phyloP scores from a whole-genome alignment of 2,329 filamentous ascomycete genomes.

The Lecanosticta acicola region DNA sequence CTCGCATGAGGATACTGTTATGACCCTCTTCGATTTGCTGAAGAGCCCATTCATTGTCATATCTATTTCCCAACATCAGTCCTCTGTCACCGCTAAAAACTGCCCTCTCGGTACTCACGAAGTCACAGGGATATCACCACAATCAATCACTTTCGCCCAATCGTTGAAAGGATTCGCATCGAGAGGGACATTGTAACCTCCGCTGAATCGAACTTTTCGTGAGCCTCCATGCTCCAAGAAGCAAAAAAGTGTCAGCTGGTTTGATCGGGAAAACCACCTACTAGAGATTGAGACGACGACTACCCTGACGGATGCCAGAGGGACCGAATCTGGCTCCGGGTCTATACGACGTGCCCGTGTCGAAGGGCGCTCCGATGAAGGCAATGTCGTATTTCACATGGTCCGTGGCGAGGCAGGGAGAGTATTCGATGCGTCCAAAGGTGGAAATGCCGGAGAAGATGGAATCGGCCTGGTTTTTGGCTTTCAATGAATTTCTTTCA shows the following conservation, averaged over 20 bases:
- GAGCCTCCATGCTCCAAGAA: constrained; percentile 36
- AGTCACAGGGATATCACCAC: constrained; percentile 75
- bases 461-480: constrained; percentile 75
- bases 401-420: constrained; percentile 65
- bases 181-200: constrained; percentile 80
- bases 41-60: constrained; percentile 76
- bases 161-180: constrained; percentile 73
- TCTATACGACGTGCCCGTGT: constrained; percentile 79
- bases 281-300: constrained; percentile 80
- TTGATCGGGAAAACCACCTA: constrained; percentile 55
- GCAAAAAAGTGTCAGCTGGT: constrained; percentile 23
- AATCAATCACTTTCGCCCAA: constrained; percentile 76
- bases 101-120: constrained; percentile 51
- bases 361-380: constrained; percentile 77
- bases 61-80: constrained; percentile 44
- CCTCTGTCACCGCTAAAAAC: background rate
- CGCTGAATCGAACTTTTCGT: constrained; percentile 55
- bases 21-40: constrained; percentile 83
- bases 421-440: constrained; percentile 73
- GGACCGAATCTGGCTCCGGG: constrained; percentile 81
- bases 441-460: constrained; percentile 86
- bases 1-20: constrained; percentile 65
- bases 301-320: constrained; percentile 63
- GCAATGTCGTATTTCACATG: constrained; percentile 75
- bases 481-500: too few species aligned